Conservation (phyloP, 257 asterid genomes). For the Fraxinus anomala region DNA sequence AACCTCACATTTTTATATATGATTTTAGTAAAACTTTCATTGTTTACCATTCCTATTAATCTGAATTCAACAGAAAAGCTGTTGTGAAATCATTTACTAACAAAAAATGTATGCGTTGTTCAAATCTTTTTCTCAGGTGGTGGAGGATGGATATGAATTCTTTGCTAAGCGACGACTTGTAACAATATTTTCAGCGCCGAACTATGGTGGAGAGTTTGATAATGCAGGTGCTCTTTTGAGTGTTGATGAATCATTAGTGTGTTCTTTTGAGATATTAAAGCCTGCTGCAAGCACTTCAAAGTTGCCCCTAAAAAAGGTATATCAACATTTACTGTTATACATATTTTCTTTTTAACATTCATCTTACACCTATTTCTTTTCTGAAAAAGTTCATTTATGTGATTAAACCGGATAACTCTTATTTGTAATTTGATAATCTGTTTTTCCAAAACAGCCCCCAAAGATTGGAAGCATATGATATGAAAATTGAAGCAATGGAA, state of each 20-base stretch:
- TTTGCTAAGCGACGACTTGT: slow-evolving; percentile 73
- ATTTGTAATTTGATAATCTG: background rate
- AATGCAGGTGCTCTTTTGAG: slow-evolving; percentile 76
- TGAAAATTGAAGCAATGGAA: background rate
- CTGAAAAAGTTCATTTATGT: background rate
- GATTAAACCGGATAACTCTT: background rate
- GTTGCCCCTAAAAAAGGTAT: slow-evolving; percentile 65
- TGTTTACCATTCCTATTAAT: background rate
- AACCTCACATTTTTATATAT: background rate
- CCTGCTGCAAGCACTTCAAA: slow-evolving; percentile 44
- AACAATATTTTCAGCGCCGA: slow-evolving; percentile 78
- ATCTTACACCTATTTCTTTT: background rate
- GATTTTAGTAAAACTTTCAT: background rate
- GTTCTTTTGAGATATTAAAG: slow-evolving; percentile 70
- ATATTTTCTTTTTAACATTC: background rate
- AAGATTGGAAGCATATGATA: slow-evolving; percentile 46
- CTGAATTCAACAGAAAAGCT: background rate
- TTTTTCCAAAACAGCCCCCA: slow-evolving; percentile 45
- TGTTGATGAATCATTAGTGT: slow-evolving; percentile 65
- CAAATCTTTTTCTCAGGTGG: slow-evolving; percentile 47
- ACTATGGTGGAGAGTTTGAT: slow-evolving; percentile 78
- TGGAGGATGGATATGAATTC: slow-evolving; percentile 86
- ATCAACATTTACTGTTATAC: background rate
- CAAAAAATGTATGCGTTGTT: background rate
- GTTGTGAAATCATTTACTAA: background rate